Evolutionary conservation across 2,329 filamentous ascomycete genomes (phyloP).

Genomic region (Anthostomella pinea): DNA sequence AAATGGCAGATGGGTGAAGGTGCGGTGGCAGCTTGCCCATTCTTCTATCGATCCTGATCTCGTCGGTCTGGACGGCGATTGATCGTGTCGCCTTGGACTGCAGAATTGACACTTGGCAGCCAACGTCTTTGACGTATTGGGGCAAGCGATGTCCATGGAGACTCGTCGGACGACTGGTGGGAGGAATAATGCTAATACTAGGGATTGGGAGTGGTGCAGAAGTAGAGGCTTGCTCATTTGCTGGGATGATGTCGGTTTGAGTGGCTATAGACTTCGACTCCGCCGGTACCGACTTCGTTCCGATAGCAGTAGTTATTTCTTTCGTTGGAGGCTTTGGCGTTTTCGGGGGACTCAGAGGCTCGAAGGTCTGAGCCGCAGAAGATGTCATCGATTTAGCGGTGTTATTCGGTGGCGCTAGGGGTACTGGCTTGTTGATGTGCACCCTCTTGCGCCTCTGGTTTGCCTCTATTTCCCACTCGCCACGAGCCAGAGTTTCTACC

Average conservation of each 20-base stretch:
- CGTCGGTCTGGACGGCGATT: constrained; percentile 75
- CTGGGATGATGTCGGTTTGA: constrained; percentile 51
- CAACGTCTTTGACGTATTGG: constrained; percentile 77
- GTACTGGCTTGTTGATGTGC: constrained; percentile 48
- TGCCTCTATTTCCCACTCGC: constrained; percentile 63
- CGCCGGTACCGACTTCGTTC: constrained; percentile 28
- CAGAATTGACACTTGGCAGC: constrained; percentile 70
- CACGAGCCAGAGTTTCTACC: constrained; percentile 42
- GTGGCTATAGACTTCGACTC: constrained; percentile 57
- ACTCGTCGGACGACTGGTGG: constrained; percentile 76
- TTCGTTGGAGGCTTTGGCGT: constrained; percentile 56
- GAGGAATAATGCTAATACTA: constrained; percentile 88
- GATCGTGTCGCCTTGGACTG: constrained; percentile 51
- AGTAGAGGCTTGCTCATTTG: constrained; percentile 29
- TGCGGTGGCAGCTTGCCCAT: constrained; percentile 72
- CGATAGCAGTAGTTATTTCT: constrained; percentile 38
- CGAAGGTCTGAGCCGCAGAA: constrained; percentile 59
- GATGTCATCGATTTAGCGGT: constrained; percentile 57
- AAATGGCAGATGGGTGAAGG: constrained; percentile 74
- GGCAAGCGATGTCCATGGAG: constrained; percentile 72
- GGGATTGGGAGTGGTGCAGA: constrained; percentile 58
- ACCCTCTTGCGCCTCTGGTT: constrained; percentile 73
- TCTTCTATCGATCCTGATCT: constrained; percentile 79
- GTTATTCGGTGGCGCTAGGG: constrained; percentile 43
- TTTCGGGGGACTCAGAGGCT: constrained; percentile 62